phyloP scores from a whole-genome alignment of 1,284 basidiomycete genomes.

The Marasmius sp. region DNA sequence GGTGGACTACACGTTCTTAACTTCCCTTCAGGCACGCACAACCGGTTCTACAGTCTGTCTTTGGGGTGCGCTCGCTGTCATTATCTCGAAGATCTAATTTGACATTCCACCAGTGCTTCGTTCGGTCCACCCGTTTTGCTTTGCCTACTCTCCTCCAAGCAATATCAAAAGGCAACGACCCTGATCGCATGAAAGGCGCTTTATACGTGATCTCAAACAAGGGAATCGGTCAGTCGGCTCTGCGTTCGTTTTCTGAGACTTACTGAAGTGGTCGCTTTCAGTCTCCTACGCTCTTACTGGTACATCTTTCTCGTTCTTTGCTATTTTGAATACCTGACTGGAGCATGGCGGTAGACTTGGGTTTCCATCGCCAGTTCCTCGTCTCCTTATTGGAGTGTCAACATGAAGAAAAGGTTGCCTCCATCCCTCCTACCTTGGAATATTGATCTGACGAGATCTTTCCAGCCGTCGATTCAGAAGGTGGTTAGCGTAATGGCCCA shows the following conservation, averaged over 20 bases:
- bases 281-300: conserved; percentile 67
- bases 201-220: conserved; percentile 87
- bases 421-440: not conserved
- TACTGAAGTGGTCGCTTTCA: conserved; percentile 14
- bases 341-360: conserved; percentile 50
- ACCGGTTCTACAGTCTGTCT: conserved; percentile 65
- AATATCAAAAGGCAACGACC: conserved; percentile 74
- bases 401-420: conserved; percentile 83
- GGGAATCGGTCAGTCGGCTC: conserved; percentile 49
- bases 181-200: conserved; percentile 95
- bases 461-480: conserved; percentile 88
- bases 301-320: conserved; percentile 26
- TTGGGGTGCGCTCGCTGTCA: conserved; percentile 47
- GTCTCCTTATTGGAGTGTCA: conserved; percentile 80
- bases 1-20: not conserved
- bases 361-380: conserved; percentile 67
- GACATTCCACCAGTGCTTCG: conserved; percentile 58
- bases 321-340: conserved; percentile 5
- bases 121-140: conserved; percentile 77
- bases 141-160: conserved; percentile 77
- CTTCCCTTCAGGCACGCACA: conserved; percentile 63
- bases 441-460: conserved; percentile 12
- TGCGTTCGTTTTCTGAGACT: not conserved
- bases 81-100: conserved; percentile 6
- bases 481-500: conserved; percentile 73